Evolutionary conservation across 345 rosid genomes (phyloP).

Genomic region (Citrus glauca): DNA sequence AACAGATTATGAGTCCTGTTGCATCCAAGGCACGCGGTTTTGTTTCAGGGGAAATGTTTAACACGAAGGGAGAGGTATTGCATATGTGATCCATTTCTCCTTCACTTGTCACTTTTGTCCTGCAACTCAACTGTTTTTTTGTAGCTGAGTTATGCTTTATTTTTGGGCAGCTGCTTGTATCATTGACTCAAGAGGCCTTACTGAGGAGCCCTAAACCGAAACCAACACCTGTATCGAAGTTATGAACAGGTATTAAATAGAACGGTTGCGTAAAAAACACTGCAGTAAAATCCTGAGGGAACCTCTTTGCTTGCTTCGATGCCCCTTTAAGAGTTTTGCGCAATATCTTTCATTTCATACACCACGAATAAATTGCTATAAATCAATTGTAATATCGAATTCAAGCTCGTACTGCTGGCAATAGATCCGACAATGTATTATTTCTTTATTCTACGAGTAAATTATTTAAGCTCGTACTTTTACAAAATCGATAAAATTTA

Average conservation of each 20-base stretch:
- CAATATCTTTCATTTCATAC: neutral
- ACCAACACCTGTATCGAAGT: slow-evolving; percentile 49
- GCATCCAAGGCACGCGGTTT: slow-evolving; percentile 69
- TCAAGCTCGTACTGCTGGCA: neutral
- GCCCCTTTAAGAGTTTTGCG: too few species aligned
- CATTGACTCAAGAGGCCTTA: slow-evolving; percentile 80
- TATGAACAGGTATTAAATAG: slow-evolving; percentile 31
- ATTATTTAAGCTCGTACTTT: neutral
- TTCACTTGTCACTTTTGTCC: neutral
- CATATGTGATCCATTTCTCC: neutral
- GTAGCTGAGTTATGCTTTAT: neutral
- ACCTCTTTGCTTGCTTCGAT: neutral
- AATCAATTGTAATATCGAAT: neutral
- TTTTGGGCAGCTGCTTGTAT: slow-evolving; percentile 65
- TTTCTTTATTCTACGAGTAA: neutral
- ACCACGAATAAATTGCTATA: neutral
- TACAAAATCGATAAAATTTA: neutral
- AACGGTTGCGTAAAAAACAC: neutral
- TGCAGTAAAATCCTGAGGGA: neutral
- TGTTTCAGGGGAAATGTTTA: slow-evolving; percentile 73
- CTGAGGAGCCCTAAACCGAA: slow-evolving; percentile 45
- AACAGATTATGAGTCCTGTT: slow-evolving; percentile 63
- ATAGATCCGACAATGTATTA: neutral
- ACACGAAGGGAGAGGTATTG: slow-evolving; percentile 75
- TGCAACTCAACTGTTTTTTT: neutral